phyloP scores from a whole-genome alignment of 768 basidiomycete genomes.

The Leccinellum albellum region DNA sequence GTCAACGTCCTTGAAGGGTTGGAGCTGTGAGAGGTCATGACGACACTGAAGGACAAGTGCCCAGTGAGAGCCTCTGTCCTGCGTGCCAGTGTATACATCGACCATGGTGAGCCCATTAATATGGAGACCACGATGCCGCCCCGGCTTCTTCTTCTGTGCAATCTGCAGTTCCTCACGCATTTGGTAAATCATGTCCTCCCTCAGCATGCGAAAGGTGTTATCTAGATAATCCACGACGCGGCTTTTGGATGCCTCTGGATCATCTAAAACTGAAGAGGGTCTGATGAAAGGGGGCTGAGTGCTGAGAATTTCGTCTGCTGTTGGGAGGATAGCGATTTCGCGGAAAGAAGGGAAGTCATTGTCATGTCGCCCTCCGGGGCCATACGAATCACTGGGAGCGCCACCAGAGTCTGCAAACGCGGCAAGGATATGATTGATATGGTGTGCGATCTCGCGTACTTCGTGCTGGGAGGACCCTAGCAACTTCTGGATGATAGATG shows the following conservation, averaged over 20 bases:
- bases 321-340: slow-evolving; percentile 59
- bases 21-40: slow-evolving; percentile 37
- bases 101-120: slow-evolving; percentile 37
- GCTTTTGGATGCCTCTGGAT: slow-evolving; percentile 35
- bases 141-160: slow-evolving; percentile 39
- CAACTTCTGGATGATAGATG: slow-evolving; percentile 24
- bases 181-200: slow-evolving; percentile 64
- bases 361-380: slow-evolving; percentile 66
- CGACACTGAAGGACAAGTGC: slow-evolving; percentile 39
- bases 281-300: slow-evolving; percentile 50
- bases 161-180: slow-evolving; percentile 56
- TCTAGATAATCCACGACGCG: slow-evolving; percentile 53
- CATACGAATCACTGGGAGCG: slow-evolving; percentile 13
- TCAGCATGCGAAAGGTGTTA: slow-evolving; percentile 60
- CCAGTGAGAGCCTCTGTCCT: slow-evolving; percentile 35
- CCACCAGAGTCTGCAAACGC: slow-evolving; percentile 23
- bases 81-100: slow-evolving; percentile 36
- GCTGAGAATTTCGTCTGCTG: slow-evolving; percentile 55
- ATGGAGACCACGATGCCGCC: slow-evolving; percentile 36
- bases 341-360: slow-evolving; percentile 64
- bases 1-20: slow-evolving; percentile 21
- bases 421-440: slow-evolving; percentile 39
- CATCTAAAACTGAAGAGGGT: slow-evolving; percentile 41
- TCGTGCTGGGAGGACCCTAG: slow-evolving; percentile 24
- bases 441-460: slow-evolving; percentile 35